Percentiles rank a stretch among this genome's conserved stretches.
These are phyloP conservation scores for Dictyostelium intermedium DNA, from an alignment of 78 protist genomes.

Conservation along the genomic window DNA sequence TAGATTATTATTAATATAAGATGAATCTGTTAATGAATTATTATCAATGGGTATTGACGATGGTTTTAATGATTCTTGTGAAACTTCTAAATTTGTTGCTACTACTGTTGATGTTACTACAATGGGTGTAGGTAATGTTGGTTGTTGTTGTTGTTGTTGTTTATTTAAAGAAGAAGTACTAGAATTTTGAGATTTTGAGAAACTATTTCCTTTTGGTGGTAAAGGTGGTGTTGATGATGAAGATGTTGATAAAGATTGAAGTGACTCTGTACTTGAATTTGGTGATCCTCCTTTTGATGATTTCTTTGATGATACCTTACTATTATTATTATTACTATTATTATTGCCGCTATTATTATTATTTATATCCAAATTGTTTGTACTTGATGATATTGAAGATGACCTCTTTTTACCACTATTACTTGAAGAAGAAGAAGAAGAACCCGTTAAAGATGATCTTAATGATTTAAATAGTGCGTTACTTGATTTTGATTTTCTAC, in stretches of 20 bases:
- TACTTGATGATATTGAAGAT: not conserved
- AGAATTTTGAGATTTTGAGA: not conserved
- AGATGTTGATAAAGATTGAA: not conserved
- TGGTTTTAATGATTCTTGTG: not conserved
- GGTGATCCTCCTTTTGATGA: not conserved
- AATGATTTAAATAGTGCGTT: slow-evolving; percentile 48
- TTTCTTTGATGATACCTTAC: not conserved
- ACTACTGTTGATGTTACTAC: not conserved
- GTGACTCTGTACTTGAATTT: not conserved
- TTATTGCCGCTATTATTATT: not conserved
- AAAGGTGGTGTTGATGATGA: not conserved
- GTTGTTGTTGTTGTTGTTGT: too few species aligned
- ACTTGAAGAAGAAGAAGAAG: not conserved
- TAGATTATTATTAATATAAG: not conserved
- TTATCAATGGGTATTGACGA: slow-evolving; percentile 27
- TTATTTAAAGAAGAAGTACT: not conserved
- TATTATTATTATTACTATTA: not conserved
- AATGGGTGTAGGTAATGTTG: not conserved
- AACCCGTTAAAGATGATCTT: not conserved
- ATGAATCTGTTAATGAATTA: not conserved
- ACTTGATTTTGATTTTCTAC: slow-evolving; percentile 62
- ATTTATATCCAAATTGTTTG: not conserved
- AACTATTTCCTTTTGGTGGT: not conserved
- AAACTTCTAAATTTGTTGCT: not conserved
- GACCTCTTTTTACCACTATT: not conserved